Conservation (phyloP, 768 basidiomycete genomes). For the Hygrophoropsis aurantiaca region DNA sequence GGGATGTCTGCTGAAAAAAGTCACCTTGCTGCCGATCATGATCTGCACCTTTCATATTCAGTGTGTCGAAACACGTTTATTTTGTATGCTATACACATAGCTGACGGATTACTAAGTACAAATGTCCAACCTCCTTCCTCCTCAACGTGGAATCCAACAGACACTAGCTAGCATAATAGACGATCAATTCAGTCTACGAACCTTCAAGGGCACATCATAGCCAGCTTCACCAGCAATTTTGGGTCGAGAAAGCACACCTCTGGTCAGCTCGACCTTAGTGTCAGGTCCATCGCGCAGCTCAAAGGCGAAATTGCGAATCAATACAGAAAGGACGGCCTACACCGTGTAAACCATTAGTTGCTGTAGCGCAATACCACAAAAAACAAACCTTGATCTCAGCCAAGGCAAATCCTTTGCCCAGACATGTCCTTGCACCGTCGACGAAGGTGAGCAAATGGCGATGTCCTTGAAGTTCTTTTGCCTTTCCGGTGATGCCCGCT, state of each 20-base stretch:
- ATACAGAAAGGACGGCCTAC: constrained; percentile 43
- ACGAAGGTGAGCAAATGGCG: constrained; percentile 51
- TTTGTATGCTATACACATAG: too few species aligned
- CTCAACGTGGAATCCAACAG: too few species aligned
- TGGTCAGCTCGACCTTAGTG: constrained; percentile 5
- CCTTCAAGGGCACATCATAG: constrained; percentile 27
- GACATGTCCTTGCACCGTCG: constrained; percentile 51
- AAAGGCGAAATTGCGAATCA: constrained; percentile 43
- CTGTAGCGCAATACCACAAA: not conserved
- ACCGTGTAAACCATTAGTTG: not conserved
- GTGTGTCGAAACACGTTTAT: too few species aligned
- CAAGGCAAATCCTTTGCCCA: constrained; percentile 50
- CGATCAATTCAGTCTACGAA: constrained; percentile 24
- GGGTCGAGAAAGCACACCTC: constrained; percentile 7
- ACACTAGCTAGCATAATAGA: too few species aligned
- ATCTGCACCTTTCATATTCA: too few species aligned
- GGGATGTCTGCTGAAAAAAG: too few species aligned
- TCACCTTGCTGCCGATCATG: too few species aligned
- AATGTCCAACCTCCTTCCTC: too few species aligned
- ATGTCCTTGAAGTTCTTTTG: constrained; percentile 47
- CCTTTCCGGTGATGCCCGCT: constrained; percentile 22
- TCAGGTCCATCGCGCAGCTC: constrained; percentile 36
- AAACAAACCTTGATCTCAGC: constrained; percentile 34
- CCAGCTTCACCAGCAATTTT: constrained; percentile 19
- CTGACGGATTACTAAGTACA: too few species aligned